Evolutionary conservation across 1,284 basidiomycete species (phyloP).

Genomic region (Fomitopsis betulina): DNA sequence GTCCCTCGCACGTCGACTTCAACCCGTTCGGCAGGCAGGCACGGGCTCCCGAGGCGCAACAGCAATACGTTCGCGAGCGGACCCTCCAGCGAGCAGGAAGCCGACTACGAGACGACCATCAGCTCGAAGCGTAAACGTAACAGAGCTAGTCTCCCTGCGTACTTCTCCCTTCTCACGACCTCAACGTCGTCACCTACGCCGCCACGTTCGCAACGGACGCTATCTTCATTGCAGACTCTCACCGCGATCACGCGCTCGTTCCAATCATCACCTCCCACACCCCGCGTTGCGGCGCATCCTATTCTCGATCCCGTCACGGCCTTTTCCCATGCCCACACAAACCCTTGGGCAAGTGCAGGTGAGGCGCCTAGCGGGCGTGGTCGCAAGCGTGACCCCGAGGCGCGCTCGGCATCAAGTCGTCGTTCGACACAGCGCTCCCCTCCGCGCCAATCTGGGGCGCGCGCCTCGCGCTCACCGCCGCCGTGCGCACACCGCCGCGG

Average conservation of each 20-base stretch:
- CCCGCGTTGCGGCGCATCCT: slow-evolving; percentile 25
- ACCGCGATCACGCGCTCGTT: slow-evolving; percentile 33
- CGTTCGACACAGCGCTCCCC: slow-evolving; percentile 25
- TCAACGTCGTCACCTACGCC: slow-evolving; percentile 35
- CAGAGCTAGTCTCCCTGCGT: slow-evolving; percentile 70
- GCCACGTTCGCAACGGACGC: slow-evolving; percentile 26
- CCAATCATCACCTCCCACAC: slow-evolving; percentile 28
- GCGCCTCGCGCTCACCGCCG: slow-evolving; percentile 7
- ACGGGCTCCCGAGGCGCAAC: slow-evolving; percentile 15
- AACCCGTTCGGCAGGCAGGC: slow-evolving; percentile 13
- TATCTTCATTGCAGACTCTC: slow-evolving; percentile 46
- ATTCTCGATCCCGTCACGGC: slow-evolving; percentile 25
- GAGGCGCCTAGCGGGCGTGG: slow-evolving; percentile 24
- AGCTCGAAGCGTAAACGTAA: slow-evolving; percentile 52
- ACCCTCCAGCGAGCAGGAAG: slow-evolving; percentile 27
- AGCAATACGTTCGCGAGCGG: slow-evolving; percentile 13
- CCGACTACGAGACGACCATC: slow-evolving; percentile 28
- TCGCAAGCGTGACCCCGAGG: slow-evolving; percentile 23
- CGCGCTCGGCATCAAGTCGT: slow-evolving; percentile 24
- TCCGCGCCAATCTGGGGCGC: slow-evolving; percentile 17
- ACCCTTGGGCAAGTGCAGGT: slow-evolving; percentile 9
- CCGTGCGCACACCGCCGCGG: slow-evolving; percentile 7
- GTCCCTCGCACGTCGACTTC: slow-evolving; percentile 23
- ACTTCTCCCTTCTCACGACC: slow-evolving; percentile 63
- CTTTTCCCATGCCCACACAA: slow-evolving; percentile 19